These are phyloP conservation scores for Amborella trichopoda DNA, from an alignment of 164 flowering plant genomes.

Conservation along the genomic window DNA sequence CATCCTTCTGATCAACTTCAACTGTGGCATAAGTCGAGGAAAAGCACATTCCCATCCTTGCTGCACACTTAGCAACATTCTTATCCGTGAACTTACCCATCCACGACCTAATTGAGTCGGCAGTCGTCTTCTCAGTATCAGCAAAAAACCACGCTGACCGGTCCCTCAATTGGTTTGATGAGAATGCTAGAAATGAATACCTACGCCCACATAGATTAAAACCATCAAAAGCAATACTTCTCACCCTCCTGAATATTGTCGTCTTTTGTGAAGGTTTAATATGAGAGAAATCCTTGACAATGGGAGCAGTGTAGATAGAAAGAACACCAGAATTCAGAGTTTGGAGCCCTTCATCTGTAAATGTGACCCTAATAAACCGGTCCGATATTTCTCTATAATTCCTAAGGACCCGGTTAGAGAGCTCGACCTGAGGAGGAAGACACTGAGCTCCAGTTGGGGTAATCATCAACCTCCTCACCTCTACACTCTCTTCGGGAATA, in stretches of 20 bases:
- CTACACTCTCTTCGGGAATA: slow-evolving; percentile 35
- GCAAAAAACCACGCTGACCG: slow-evolving; percentile 98
- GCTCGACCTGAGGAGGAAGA: slow-evolving; percentile 84
- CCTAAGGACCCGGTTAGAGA: slow-evolving; percentile 83
- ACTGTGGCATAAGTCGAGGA: slow-evolving; percentile 93
- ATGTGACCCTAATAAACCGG: slow-evolving; percentile 84
- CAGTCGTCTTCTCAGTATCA: slow-evolving; percentile 28
- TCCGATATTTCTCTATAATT: slow-evolving; percentile 48
- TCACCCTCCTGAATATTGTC: slow-evolving; percentile 45
- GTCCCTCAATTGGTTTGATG: slow-evolving; percentile 81
- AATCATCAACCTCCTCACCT: slow-evolving; percentile 69
- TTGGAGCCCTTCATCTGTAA: slow-evolving; percentile 90
- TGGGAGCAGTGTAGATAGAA: slow-evolving; percentile 44
- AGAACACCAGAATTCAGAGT: slow-evolving; percentile 42
- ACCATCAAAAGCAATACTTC: slow-evolving; percentile 39
- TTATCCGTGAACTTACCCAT: slow-evolving; percentile 68
- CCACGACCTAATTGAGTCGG: slow-evolving; percentile 33
- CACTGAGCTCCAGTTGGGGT: slow-evolving; percentile 91
- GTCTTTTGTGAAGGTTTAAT: slow-evolving; percentile 49
- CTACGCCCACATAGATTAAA: slow-evolving; percentile 69
- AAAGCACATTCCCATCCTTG: slow-evolving; percentile 96
- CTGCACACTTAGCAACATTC: slow-evolving; percentile 82
- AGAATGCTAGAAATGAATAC: slow-evolving; percentile 82
- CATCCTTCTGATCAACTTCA: slow-evolving; percentile 51
- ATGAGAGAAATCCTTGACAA: slow-evolving; percentile 43